These are phyloP conservation scores for Hordeum marinum DNA, from an alignment of 176 grass and related monocot genomes.

Conservation along the genomic window DNA sequence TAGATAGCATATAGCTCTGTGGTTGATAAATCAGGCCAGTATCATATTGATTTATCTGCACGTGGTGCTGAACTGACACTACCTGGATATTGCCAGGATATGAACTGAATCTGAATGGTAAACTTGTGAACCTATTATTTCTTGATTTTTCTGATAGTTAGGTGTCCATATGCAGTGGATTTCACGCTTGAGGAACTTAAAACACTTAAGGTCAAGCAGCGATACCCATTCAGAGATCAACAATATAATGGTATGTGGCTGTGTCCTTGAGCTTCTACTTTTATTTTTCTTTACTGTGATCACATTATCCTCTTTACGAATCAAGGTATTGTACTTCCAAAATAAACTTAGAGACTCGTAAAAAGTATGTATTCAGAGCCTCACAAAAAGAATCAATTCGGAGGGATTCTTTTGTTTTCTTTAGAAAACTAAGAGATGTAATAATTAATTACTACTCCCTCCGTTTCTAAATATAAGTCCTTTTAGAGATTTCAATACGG, in stretches of 20 bases:
- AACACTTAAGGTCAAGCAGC: conserved; percentile 66
- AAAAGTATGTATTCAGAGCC: not conserved
- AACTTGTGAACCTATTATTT: not conserved
- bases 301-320: not conserved
- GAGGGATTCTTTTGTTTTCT: not conserved
- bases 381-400: not conserved
- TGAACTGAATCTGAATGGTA: not conserved
- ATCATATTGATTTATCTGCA: conserved; percentile 2
- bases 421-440: not conserved
- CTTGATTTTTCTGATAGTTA: conserved; percentile 17
- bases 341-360: not conserved
- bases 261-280: not conserved
- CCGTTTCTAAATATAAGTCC: too few relatives aligned
- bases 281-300: not conserved
- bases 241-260: conserved; percentile 54
- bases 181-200: conserved; percentile 77
- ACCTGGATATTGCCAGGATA: conserved; percentile 9
- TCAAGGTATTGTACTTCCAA: not conserved
- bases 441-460: not conserved
- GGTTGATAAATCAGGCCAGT: not conserved
- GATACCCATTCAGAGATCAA: conserved; percentile 72
- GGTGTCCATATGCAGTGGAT: conserved; percentile 50
- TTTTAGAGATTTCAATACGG: too few relatives aligned
- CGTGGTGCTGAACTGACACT: not conserved
- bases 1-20: not conserved